Base-by-base conservation (phyloP, 2,329 filamentous ascomycete species). In the Pestalotiopsis sp. region DNA sequence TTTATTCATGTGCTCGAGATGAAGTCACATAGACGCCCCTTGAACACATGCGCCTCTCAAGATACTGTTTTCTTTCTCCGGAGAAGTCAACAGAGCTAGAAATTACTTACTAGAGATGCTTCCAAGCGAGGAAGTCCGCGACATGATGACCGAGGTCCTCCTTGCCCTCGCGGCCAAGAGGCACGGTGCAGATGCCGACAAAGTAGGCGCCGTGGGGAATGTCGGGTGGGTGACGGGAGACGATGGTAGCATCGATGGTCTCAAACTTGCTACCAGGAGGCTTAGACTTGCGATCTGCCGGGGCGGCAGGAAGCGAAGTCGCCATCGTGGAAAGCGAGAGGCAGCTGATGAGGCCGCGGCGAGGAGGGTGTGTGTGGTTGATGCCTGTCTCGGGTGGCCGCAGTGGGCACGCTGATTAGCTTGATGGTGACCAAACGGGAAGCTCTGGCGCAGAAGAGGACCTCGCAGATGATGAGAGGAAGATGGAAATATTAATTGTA, bases 61-160 rank as follows among this genome's bases (percentile, higher is more conserved):
- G 4, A 52, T 1, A n/a, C 17, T 0, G 17, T 9, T 36, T 36
- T 36, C 9, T 36, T 36, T 9, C 31, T 2, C 31, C 0, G 6
- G n/a, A n/a, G 2, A 52, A 9, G 17, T 52, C 1, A 20, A 52
- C 14, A 20, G 17, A n/a, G 2, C 3, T n/a, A 20, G 14, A 7
- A 3, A 4, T n/a, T n/a, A 52, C 45, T 52, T 52, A 52, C 45
- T n/a, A 67, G 9, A 79, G 72, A 1, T 73, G 65, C 69, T 73
- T 77, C 67, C 75, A 76, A 6, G 76, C 76, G 2, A 79, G 65
- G 65, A 77, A 78, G 63, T 77, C 74, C 13, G 73, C 60, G 27
- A 79, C 67, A 56, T 78, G 75, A 73, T 74, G 77, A 17, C 76
- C 77, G 7, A 75, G 69, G 39, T 77, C 71, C 23, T 75, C 62